A percentile compares a stretch with the other conserved stretches of the same genome.
Evolutionary conservation across 75 land plant genomes (phyloP).

Genomic region (Isoetes taiwanensis): DNA sequence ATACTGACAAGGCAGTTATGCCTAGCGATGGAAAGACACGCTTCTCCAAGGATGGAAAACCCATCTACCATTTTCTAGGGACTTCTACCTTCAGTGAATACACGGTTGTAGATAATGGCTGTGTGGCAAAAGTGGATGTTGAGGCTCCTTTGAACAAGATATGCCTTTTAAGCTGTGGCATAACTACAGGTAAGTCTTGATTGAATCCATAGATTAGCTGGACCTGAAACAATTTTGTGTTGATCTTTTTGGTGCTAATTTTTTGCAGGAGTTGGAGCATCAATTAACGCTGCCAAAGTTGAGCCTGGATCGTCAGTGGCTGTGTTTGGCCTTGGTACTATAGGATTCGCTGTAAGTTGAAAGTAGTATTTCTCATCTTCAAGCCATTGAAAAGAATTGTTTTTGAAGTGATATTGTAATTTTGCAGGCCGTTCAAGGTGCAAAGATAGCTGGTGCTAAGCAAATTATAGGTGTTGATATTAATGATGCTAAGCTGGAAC

Average conservation of each 20-base stretch:
- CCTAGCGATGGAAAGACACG: not conserved
- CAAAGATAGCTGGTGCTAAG: slow-evolving; percentile 68
- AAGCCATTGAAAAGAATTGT: too few species aligned
- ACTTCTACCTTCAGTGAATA: slow-evolving; percentile 17
- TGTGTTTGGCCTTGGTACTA: slow-evolving; percentile 89
- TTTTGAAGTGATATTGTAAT: too few species aligned
- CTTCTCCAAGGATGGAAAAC: not conserved
- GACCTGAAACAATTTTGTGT: too few species aligned
- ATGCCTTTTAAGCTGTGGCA: slow-evolving; percentile 20
- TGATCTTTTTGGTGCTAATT: too few species aligned
- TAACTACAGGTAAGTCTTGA: slow-evolving; percentile 11
- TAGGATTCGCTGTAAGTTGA: slow-evolving; percentile 89
- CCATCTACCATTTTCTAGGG: slow-evolving; percentile 14
- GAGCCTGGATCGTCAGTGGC: slow-evolving; percentile 65
- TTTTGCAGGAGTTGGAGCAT: slow-evolving; percentile 39
- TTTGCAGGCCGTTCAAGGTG: slow-evolving; percentile 71
- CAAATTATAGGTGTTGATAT: slow-evolving; percentile 75
- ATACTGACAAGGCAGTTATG: too few species aligned
- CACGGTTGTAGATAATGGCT: slow-evolving; percentile 13
- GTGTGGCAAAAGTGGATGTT: slow-evolving; percentile 13
- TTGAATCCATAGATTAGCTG: too few species aligned
- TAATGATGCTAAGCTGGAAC: slow-evolving; percentile 46
- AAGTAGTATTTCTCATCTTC: too few species aligned
- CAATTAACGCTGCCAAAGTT: slow-evolving; percentile 84
- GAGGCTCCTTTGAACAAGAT: slow-evolving; percentile 13